A percentile compares a stretch with the other conserved stretches of the same genome.
phyloP scores from a whole-genome alignment of 257 asterid species.

The Solanum pennellii region DNA sequence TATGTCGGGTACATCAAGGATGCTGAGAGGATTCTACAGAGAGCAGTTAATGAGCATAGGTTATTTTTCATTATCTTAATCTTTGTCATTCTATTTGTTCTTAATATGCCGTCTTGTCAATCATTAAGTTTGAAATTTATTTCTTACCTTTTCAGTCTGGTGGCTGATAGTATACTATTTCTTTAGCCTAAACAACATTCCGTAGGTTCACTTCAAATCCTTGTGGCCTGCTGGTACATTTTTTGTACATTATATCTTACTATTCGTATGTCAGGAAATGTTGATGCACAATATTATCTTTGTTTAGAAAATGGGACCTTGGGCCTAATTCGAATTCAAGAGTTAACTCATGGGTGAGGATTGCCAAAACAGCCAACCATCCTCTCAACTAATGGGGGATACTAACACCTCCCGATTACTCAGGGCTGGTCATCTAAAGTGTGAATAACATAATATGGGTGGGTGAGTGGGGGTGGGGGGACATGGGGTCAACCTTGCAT shows the following conservation, averaged over 20 bases:
- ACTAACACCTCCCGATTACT: too few relatives aligned
- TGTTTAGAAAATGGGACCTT: background rate
- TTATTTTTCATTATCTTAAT: constrained; percentile 12
- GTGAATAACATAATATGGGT: background rate
- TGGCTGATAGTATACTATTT: background rate
- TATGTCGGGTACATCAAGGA: constrained; percentile 73
- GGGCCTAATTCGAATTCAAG: background rate
- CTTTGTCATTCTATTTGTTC: background rate
- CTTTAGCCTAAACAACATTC: background rate
- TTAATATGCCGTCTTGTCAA: background rate
- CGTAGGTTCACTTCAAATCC: background rate
- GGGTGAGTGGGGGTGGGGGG: too few relatives aligned
- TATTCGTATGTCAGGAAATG: background rate
- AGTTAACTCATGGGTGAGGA: background rate
- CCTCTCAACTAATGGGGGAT: too few relatives aligned
- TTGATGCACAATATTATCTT: background rate
- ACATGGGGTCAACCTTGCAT: background rate
- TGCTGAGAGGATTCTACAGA: constrained; percentile 70
- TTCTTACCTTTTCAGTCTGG: background rate
- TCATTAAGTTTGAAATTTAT: background rate
- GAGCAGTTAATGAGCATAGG: constrained; percentile 69
- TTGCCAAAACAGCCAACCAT: background rate
- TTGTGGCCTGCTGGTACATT: background rate
- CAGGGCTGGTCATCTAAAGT: background rate
- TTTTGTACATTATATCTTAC: background rate